Evolutionary conservation across 768 basidiomycete genomes (phyloP), one percentile per base, ranked within the genome.

Genomic region (Leccinum arenicola): DNA sequence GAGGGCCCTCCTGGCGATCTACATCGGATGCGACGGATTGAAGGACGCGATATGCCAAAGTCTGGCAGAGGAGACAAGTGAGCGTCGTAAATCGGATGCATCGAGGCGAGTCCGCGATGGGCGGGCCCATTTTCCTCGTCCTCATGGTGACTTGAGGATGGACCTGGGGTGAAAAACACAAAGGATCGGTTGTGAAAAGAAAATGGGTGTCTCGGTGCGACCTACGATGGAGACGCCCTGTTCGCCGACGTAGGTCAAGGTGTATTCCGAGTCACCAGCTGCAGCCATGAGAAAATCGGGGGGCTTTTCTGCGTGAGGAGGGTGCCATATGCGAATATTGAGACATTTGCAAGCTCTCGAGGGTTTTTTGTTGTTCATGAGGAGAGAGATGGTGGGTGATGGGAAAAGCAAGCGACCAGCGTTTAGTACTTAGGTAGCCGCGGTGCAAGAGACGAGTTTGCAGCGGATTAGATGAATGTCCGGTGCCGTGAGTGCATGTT

Each of bases 121-220:
- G 67, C 47, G 72, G 69, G 29, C 76, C 76, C 52, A 75, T 80
- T 70, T 78, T 80, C 62, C 83, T 81, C 33, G 78, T 82, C 68
- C 90, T 79, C 63, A 89, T 78, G 4, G 90, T 92, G 54, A 89
- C 74, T 67, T 90, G 85, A 5, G 84, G 82, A 63, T 91, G 87
- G 25, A 72, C 74, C 90, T 92, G 65, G 29, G 63, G 62, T 60
- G 0, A 27, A 47, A 64, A 50, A 36, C 50, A 63, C 60, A 52
- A 27, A 60, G 52, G 6, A 58, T 58, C 51, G 52, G 59, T 23
- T 9, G 55, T 29, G 53, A 52, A 53, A 56, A 57, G 27, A 33
- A 38, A 54, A 7, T 17, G 45, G 23, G 43, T 23, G 35, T 21
- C 49, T n/a, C 6, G 12, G 9, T 52, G 29, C 9, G 50, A 79